phyloP scores from a whole-genome alignment of 441 rosid genomes.

The Erodium texanum region DNA sequence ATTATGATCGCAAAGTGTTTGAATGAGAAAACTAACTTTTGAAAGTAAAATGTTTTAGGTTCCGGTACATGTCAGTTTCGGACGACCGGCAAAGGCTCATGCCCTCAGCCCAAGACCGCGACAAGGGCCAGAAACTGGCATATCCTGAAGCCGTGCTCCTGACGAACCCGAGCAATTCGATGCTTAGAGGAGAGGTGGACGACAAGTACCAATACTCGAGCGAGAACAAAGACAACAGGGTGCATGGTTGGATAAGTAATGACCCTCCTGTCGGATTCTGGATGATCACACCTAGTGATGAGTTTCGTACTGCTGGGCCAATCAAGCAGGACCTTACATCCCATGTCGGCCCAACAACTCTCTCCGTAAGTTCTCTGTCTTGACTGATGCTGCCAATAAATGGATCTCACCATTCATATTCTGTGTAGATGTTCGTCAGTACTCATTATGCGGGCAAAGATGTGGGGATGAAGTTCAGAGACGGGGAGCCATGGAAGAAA shows the following conservation, averaged over 20 bases:
- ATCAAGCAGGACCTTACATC: conserved; percentile 64
- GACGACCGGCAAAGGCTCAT: conserved; percentile 23
- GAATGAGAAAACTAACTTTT: background rate
- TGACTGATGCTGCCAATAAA: background rate
- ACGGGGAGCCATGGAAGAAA: conserved; percentile 65
- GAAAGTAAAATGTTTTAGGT: conserved; percentile 10
- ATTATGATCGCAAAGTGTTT: too few species aligned
- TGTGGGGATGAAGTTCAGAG: conserved; percentile 37
- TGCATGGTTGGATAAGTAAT: conserved; percentile 67
- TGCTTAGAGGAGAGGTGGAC: conserved; percentile 43
- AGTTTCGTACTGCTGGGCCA: conserved; percentile 69
- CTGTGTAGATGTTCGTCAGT: conserved; percentile 50
- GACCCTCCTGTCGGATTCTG: conserved; percentile 68
- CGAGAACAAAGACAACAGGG: conserved; percentile 49
- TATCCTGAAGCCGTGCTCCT: conserved; percentile 23
- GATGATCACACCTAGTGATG: conserved; percentile 66
- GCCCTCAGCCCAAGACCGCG: conserved; percentile 19
- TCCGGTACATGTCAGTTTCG: conserved; percentile 22
- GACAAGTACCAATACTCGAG: conserved; percentile 72
- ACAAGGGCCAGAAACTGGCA: conserved; percentile 20
- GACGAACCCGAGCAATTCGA: conserved; percentile 17
- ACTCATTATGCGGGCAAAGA: conserved; percentile 49
- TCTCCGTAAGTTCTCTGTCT: conserved; percentile 36
- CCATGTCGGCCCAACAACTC: conserved; percentile 70
- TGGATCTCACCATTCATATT: background rate